phyloP scores from a whole-genome alignment of 2,329 filamentous ascomycete genomes.

The Colletotrichum tropicicola region DNA sequence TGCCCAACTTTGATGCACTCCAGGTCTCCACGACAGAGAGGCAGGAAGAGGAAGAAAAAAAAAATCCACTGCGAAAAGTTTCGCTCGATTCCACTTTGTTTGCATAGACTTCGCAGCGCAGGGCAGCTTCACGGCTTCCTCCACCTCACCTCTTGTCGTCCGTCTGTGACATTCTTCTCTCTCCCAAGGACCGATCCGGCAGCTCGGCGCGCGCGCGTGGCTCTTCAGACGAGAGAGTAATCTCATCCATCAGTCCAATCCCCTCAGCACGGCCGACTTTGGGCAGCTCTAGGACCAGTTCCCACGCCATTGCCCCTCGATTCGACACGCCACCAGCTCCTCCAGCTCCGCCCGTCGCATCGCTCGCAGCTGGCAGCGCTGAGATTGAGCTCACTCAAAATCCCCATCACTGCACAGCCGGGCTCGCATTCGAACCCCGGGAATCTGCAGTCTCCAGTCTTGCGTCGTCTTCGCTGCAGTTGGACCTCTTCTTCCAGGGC shows the following conservation, averaged over 20 bases:
- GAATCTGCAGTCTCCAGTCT: neutral
- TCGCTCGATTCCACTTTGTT: conserved; percentile 27
- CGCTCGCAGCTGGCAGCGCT: neutral
- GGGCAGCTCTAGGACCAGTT: no score
- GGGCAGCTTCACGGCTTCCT: conserved; percentile 6
- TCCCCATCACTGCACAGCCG: neutral
- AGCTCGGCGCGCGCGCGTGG: conserved; percentile 9
- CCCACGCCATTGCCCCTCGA: conserved; percentile 26
- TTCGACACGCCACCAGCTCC: conserved; percentile 19
- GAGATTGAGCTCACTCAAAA: neutral
- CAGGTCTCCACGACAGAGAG: conserved; percentile 7
- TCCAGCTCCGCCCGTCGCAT: neutral
- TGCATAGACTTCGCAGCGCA: conserved; percentile 19
- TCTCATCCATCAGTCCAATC: conserved; percentile 10
- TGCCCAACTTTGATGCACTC: conserved; percentile 24
- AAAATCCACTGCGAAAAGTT: conserved; percentile 21
- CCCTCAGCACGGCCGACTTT: conserved; percentile 8
- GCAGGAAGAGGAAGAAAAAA: neutral
- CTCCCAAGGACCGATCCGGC: neutral
- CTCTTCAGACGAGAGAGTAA: conserved; percentile 18
- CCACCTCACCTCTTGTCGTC: no score
- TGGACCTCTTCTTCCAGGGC: neutral
- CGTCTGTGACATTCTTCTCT: no score
- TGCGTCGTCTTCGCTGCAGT: neutral
- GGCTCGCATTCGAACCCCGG: neutral